These are phyloP conservation scores for Eremothecium gossypii DNA, from an alignment of 1,139 yeast species.

Conservation along the genomic window DNA sequence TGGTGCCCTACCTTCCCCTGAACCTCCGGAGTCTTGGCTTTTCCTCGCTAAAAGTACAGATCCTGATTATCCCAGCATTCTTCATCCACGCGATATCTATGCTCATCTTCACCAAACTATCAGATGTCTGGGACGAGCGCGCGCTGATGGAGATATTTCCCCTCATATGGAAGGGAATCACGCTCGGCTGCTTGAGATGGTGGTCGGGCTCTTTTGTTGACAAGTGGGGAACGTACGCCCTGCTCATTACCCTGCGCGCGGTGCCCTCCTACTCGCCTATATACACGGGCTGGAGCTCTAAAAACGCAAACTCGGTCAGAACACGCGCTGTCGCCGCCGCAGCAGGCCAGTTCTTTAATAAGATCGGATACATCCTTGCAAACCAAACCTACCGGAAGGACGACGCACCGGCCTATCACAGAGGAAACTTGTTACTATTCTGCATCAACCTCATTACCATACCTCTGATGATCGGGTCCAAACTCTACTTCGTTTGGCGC, in stretches of 20 bases:
- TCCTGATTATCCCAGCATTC: slow-evolving; percentile 42
- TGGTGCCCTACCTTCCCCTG: slow-evolving; percentile 36
- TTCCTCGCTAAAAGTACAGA: slow-evolving; percentile 37
- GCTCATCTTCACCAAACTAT: slow-evolving; percentile 34
- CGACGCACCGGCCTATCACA: slow-evolving; percentile 49
- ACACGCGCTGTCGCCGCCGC: slow-evolving; percentile 54
- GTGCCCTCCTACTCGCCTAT: slow-evolving; percentile 42
- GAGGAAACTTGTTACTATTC: slow-evolving; percentile 43
- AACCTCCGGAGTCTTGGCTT: slow-evolving; percentile 38
- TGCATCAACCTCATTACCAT: slow-evolving; percentile 31
- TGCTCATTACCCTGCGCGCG: slow-evolving; percentile 38
- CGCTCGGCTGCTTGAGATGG: slow-evolving; percentile 39
- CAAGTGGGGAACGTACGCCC: slow-evolving; percentile 44
- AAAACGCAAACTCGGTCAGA: slow-evolving; percentile 50
- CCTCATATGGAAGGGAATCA: slow-evolving; percentile 37
- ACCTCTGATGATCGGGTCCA: slow-evolving; percentile 24
- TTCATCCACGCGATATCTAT: slow-evolving; percentile 35
- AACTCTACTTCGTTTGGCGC: slow-evolving; percentile 34
- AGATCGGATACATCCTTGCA: slow-evolving; percentile 39
- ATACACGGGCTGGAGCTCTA: slow-evolving; percentile 49
- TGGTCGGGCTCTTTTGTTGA: slow-evolving; percentile 40
- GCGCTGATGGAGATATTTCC: slow-evolving; percentile 31
- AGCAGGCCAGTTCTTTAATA: slow-evolving; percentile 52
- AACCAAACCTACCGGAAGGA: slow-evolving; percentile 36
- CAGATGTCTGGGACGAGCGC: slow-evolving; percentile 36